Evolutionary conservation across 1,284 basidiomycete genomes (phyloP).

Genomic region (Cutaneotrichosporon curvatum): DNA sequence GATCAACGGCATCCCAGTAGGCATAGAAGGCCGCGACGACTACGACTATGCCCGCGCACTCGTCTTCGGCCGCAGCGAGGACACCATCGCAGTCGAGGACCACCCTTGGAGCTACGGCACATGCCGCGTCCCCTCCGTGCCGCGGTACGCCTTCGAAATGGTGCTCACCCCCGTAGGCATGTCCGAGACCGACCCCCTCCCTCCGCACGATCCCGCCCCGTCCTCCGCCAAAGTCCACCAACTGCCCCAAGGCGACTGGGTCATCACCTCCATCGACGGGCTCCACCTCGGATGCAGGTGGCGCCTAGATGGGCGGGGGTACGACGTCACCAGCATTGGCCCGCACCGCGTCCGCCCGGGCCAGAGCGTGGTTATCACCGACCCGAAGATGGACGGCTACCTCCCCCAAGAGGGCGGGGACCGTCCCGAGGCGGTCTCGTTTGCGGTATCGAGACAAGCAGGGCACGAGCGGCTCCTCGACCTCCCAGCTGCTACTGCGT

Average conservation of each 20-base stretch:
- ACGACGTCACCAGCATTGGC: constrained; percentile 74
- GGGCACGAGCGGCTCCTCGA: not conserved
- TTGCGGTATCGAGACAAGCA: constrained; percentile 16
- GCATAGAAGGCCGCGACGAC: constrained; percentile 64
- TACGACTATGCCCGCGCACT: constrained; percentile 68
- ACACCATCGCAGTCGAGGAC: constrained; percentile 17
- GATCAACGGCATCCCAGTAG: constrained; percentile 54
- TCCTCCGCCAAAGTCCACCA: constrained; percentile 57
- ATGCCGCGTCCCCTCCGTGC: constrained; percentile 63
- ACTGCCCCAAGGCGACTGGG: constrained; percentile 55
- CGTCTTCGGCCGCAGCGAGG: constrained; percentile 46
- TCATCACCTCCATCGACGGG: constrained; percentile 63
- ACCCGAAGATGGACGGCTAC: constrained; percentile 49
- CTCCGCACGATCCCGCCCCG: constrained; percentile 64
- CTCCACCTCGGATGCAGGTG: constrained; percentile 67
- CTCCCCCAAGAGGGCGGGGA: constrained; percentile 46
- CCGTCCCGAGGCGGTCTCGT: constrained; percentile 10
- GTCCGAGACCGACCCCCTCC: constrained; percentile 46
- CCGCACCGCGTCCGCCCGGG: constrained; percentile 70
- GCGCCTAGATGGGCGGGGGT: constrained; percentile 73
- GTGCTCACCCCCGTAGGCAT: constrained; percentile 55
- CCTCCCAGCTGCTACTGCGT: constrained; percentile 56
- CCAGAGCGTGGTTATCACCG: constrained; percentile 71
- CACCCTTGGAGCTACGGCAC: constrained; percentile 61
- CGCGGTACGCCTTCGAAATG: constrained; percentile 64